These are phyloP conservation scores for Turritis glabra DNA, from an alignment of 345 rosid species.

Conservation along the genomic window DNA sequence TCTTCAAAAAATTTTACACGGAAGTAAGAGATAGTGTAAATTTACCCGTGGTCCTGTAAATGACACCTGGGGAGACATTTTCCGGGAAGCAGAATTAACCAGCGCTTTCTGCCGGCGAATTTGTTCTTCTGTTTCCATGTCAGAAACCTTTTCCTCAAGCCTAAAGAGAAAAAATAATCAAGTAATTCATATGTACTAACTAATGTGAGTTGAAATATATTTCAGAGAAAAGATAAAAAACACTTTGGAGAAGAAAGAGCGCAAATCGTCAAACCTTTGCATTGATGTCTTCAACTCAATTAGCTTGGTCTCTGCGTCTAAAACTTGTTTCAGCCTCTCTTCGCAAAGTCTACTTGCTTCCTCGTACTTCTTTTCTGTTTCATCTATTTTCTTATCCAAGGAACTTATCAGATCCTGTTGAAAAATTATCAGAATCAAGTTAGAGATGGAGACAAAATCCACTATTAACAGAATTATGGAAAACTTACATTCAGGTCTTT, in stretches of 20 bases:
- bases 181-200: constrained; percentile 13
- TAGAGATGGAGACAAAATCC: constrained; percentile 10
- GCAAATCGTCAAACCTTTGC: constrained; percentile 78
- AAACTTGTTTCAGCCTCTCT: constrained; percentile 73
- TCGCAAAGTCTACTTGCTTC: constrained; percentile 77
- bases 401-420: constrained; percentile 63
- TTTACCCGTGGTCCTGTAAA: constrained; percentile 51
- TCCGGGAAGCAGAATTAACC: constrained; percentile 52
- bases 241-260: constrained; percentile 20
- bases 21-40: constrained; percentile 12
- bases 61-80: constrained; percentile 59
- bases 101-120: constrained; percentile 67
- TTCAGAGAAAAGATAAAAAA: not conserved
- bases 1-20: not conserved
- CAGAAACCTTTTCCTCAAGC: constrained; percentile 80
- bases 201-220: not conserved
- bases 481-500: constrained; percentile 62
- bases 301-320: constrained; percentile 79
- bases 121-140: constrained; percentile 79
- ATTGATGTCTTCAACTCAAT: constrained; percentile 80
- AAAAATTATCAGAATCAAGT: constrained; percentile 8
- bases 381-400: constrained; percentile 75
- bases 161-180: constrained; percentile 44
- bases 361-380: constrained; percentile 79
- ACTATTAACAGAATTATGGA: not conserved